Evolutionary conservation across 352 stramenopile genomes (phyloP), one percentile per base, ranked within the genome.

Genomic region (Phytophthora sp.): DNA sequence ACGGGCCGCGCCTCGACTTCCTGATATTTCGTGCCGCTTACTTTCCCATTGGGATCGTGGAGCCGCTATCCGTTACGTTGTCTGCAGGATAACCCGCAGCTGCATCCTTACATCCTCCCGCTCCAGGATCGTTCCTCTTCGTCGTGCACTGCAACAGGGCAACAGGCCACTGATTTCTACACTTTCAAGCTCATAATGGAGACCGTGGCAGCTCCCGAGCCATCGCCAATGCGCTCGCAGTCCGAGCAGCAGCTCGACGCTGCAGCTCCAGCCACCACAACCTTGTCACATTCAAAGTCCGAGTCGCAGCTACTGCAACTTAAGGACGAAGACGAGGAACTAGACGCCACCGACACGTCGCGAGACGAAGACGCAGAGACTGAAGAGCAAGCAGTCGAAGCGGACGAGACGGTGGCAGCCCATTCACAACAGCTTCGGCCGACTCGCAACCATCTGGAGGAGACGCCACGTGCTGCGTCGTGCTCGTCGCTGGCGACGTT

Each of bases 401-500:
- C 36, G 7, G 20, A 41, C 31, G 31, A 53, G 3, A 23, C 30
- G 16, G 33, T 59, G 58, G 35, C 36, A 4, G n/a, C 2, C 1
- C 54, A 65, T 13, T 27, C 60, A 18, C 63, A 66, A 20, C 45
- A 62, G 7, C 15, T 57, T 29, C 5, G 68, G 31, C 44, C 42
- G 12, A 49, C 6, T 2, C 31, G 50, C 11, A 20, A 46, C 12
- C 54, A 66, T 27, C 23, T 63, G 2, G 45, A 67, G 11, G 58
- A 67, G 18, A 26, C 44, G 24, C 29, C 58, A 7, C 65, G 69
- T 18, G 46, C 65, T 4, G 64, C 69, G 12, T 74, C 65, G 5
- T 74, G 57, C 29, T 72, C 65, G 53, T 71, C 65, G 23, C 51
- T 74, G 3, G 55, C 69, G 15, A 65, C 55, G 11, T 60, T 54